Percentiles rank a stretch among this genome's conserved stretches.
These are phyloP conservation scores for Xylariales sp. DNA, from an alignment of 2,329 filamentous ascomycete species.

Conservation along the genomic window DNA sequence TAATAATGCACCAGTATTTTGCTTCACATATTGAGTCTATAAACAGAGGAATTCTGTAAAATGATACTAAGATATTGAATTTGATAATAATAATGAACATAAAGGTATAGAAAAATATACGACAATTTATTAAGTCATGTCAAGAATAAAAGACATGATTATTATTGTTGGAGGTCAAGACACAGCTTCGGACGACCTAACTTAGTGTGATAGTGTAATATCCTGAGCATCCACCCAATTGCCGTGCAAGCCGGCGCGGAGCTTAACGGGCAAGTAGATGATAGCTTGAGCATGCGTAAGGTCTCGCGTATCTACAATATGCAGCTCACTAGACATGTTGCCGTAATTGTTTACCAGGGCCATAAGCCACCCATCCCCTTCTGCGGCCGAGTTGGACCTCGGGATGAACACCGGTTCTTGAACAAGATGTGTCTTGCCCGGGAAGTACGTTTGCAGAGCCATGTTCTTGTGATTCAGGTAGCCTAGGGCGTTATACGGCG, in stretches of 20 bases:
- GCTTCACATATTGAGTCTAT: too few species aligned
- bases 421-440: conserved; percentile 26
- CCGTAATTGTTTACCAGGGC: conserved; percentile 22
- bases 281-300: conserved; percentile 12
- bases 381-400: conserved; percentile 20
- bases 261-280: conserved; percentile 12
- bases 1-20: too few species aligned
- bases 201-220: too few species aligned
- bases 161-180: too few species aligned
- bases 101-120: too few species aligned
- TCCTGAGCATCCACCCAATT: conserved; percentile 18
- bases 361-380: conserved; percentile 39
- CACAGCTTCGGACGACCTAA: too few species aligned
- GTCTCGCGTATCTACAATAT: conserved; percentile 16
- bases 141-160: too few species aligned
- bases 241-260: conserved; percentile 16
- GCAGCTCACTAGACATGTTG: conserved; percentile 16
- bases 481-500: conserved; percentile 18
- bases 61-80: too few species aligned
- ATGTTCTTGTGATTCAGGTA: conserved; percentile 18
- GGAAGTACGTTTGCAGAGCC: conserved; percentile 20
- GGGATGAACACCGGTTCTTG: conserved; percentile 41
- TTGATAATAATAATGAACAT: too few species aligned
- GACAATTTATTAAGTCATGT: too few species aligned
- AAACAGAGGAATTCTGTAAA: too few species aligned